Base-by-base conservation (phyloP, 495 filamentous ascomycete species). In the Cudoniella acicularis region DNA sequence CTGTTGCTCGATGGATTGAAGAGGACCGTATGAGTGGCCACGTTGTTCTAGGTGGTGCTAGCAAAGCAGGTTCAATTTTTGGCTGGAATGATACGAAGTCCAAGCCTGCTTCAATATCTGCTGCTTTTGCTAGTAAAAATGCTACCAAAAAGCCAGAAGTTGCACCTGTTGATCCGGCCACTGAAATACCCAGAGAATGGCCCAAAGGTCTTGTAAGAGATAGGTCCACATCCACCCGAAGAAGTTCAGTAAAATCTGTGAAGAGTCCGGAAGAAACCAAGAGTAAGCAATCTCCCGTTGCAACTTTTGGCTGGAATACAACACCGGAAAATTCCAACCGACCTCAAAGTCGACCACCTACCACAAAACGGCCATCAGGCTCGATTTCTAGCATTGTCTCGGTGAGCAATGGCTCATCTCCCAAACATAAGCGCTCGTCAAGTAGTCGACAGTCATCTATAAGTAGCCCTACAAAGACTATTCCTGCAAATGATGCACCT, bases 1-100 rank as follows among this genome's bases (percentile, higher is more conserved):
- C 80, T 24, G 81, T 85, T 24, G 72, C 74, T 21, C 73, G 78
- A 22, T 86, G 83, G 83, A 81, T 83, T 72, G 77, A 79, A 50
- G 79, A 85, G 64, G 83, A 83, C 60, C 79, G 77, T 8, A 76
- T 80, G 43, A 68, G 75, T 22, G 79, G 80, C 3, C 75, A 76
- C 22, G 70, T 73, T 11, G 73, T 73, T 0, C 67, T 82, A 10
- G 80, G 79, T 40, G 68, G 64, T 57, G 60, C 69, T 21, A 69
- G 67, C 8, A 69, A 70, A 58, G 73, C 72, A 21, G 75, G 74
- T 46, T 74, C 72, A 56, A 72, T 79, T 54, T 83, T 83, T 62
- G 77, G 79, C 6, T 83, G 81, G 79, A 60, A 57, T 47, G 76
- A 81, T 49, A 75, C 77, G 1, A 72, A 77, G 30, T 74, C 72